Percentiles rank a stretch among this genome's conserved stretches.
Evolutionary conservation across 2,329 filamentous ascomycete genomes (phyloP).

Genomic region (Sordariomycetes sp.): DNA sequence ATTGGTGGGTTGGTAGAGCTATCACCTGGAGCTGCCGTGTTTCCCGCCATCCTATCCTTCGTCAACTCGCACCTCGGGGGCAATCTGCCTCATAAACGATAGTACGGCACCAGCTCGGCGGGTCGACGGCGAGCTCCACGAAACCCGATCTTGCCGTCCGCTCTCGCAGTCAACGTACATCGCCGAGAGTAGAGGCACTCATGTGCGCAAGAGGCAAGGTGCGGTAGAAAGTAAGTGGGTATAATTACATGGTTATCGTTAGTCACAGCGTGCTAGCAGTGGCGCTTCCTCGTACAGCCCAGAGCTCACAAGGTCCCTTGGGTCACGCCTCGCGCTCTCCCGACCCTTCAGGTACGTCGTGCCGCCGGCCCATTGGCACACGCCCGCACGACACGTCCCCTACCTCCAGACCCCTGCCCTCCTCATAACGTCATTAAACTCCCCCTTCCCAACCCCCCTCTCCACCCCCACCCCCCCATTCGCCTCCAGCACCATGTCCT

Average conservation of each 20-base stretch:
- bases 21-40: too few species aligned
- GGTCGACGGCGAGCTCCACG: not conserved
- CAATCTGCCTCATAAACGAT: not conserved
- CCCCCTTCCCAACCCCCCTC: conserved; percentile 59
- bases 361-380: not conserved
- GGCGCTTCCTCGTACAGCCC: not conserved
- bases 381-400: not conserved
- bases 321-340: not conserved
- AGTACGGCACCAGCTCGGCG: too few species aligned
- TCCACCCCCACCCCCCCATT: conserved; percentile 66
- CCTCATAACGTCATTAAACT: conserved; percentile 79
- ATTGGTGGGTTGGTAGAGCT: too few species aligned
- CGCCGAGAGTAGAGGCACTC: not conserved
- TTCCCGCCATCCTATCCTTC: too few species aligned
- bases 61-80: too few species aligned
- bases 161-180: not conserved
- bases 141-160: not conserved
- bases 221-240: not conserved
- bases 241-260: not conserved
- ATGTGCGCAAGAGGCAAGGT: not conserved
- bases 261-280: not conserved
- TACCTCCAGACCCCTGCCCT: conserved; percentile 70
- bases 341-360: not conserved
- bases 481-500: conserved; percentile 91
- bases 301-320: not conserved